Evolutionary conservation across 345 rosid genomes (phyloP), one percentile per base, ranked within the genome.

Genomic region (Bruguiera parviflora): DNA sequence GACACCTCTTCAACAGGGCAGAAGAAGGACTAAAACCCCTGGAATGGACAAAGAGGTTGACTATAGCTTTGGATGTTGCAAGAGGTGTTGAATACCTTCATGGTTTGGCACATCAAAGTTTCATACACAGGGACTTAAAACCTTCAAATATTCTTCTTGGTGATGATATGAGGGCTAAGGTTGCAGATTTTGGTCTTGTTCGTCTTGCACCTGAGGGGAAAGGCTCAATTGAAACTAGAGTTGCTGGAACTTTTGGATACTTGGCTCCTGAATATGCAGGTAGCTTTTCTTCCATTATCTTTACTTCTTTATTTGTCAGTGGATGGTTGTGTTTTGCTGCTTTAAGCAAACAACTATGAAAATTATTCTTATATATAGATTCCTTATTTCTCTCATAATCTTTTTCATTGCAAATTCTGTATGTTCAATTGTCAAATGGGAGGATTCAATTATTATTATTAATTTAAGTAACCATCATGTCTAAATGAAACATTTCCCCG

Each of bases 241-340:
- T 75, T 59, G 79, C 79, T 70, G 79, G 79, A 75, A 75, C 79
- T 35, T 75, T 75, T 19, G 79, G 79, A 53, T 75, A 75, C 71
- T 62, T 75, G 64, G 79, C 79, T 29, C 79, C 79, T 5, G 79
- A 75, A 52, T 75, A 75, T 53, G 79, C 79, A 60, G 79, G 79
- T 75, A 60, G 47, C 37, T 0, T 64, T 57, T 56, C 13, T 60
- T 69, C 27, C 32, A 16, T 8, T 67, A 21, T 4, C 19, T 27
- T 62, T 33, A 10, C 60, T 28, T 57, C 27, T 39, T 47, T 15
- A 43, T 52, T 19, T 13, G 18, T 43, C 49, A 43, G 49, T 13
- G 49, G 16, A 43, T 43, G 19, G 49, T 43, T 13, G 49, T 9
- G 49, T 13, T 13, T 43, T 13, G 49, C 5, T 43, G 11, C 47